Base-by-base conservation (phyloP, 352 stramenopile genomes). In the Globisporangium paroecandrum region DNA sequence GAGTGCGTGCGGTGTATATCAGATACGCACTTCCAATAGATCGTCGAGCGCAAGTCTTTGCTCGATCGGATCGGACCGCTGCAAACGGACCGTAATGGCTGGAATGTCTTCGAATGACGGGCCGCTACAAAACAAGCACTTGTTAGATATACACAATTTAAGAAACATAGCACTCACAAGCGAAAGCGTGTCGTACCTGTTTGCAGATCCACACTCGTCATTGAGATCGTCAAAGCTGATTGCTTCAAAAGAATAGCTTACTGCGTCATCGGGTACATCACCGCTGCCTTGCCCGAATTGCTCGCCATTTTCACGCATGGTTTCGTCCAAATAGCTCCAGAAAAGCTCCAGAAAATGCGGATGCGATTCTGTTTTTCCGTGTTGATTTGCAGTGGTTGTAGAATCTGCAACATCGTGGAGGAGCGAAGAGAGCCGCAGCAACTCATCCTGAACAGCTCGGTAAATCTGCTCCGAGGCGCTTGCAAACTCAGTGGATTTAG, bases 201-300 rank as follows among this genome's bases (percentile, higher is more conserved):
- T 69, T 5, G 68, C 70, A 13, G 76, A 82, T 46, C 67, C 70
- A 5, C 68, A 81, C 46, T 77, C 66, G n/a, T 82, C 79, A 34
- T 76, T 68, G 7, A 76, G 65, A 32, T 83, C 77, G 20, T 83
- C 76, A 47, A 87, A 85, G 4, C 64, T 79, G 20, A 87, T 64
- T 15, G 70, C 72, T 38, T 84, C 77, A 38, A 77, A 81, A 6
- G 73, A 78, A 47, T 57, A 72, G 36, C 62, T 76, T 15, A 73
- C 65, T 4, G 29, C 32, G 5, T 60, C 43, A 20, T 62, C 69
- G 12, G 36, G 20, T n/a, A 41, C 54, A 1, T 41, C 43, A 32
- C 4, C 51, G 22, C n/a, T 7, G n/a, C 15, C 15, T 29, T 5
- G 25, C 12, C 49, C 43, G 18, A 8, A 65, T 18, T 43, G 15